These are phyloP conservation scores for Aspergillus sp. DNA, from an alignment of 2,329 filamentous ascomycete genomes.

Conservation along the genomic window DNA sequence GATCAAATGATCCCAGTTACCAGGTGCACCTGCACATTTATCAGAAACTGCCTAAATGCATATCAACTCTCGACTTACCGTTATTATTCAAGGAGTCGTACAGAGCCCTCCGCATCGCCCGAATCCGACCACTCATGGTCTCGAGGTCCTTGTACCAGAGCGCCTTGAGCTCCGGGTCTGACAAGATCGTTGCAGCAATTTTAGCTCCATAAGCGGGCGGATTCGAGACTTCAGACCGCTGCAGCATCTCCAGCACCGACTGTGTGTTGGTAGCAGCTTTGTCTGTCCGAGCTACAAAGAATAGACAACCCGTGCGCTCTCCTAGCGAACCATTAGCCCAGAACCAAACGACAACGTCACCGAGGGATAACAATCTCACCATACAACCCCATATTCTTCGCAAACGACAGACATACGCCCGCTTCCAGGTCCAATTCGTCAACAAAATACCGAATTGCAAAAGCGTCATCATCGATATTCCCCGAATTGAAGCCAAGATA, in stretches of 20 bases:
- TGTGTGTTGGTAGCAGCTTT: conserved; percentile 12
- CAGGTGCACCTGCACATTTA: conserved; percentile 74
- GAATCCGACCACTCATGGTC: conserved; percentile 92
- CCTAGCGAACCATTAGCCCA: conserved; percentile 1
- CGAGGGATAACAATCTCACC: conserved; percentile 9
- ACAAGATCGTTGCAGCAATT: conserved; percentile 78
- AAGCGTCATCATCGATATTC: conserved; percentile 29
- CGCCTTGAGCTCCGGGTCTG: conserved; percentile 71
- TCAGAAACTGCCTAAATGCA: conserved; percentile 32
- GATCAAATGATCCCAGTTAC: conserved; percentile 58
- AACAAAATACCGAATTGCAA: conserved; percentile 27
- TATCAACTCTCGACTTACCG: background rate
- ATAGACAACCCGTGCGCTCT: conserved; percentile 16
- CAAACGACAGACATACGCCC: conserved; percentile 58
- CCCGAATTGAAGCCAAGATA: conserved; percentile 34
- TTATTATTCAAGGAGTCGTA: conserved; percentile 55
- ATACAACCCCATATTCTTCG: conserved; percentile 52
- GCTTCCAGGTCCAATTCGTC: conserved; percentile 72
- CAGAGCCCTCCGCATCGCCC: conserved; percentile 77
- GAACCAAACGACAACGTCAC: too few species aligned
- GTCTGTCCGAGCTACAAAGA: background rate
- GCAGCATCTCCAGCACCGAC: conserved; percentile 17
- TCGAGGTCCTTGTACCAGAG: conserved; percentile 88
- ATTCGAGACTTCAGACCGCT: conserved; percentile 81
- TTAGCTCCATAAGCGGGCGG: conserved; percentile 88